A percentile compares a stretch with the other conserved stretches of the same genome.
Evolutionary conservation across 23 red algal genomes (phyloP).

Genomic region (Rhodosorus marinus): DNA sequence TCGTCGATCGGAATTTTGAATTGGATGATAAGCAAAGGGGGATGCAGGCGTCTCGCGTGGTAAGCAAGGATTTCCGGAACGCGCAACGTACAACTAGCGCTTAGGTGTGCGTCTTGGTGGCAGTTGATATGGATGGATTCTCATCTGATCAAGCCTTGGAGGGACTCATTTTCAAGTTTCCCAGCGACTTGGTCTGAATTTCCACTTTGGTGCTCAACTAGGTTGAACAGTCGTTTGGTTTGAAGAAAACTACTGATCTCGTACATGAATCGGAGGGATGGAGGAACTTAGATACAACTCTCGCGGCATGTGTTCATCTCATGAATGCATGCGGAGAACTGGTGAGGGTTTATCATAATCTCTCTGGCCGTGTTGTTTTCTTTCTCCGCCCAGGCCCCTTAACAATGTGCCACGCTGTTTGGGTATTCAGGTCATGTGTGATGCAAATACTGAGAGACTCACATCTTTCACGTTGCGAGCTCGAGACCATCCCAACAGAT

Average conservation of each 20-base stretch:
- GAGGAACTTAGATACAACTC: conserved; percentile 39
- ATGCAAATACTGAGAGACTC: conserved; percentile 1
- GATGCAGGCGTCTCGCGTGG: background rate
- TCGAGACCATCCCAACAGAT: conserved; percentile 60
- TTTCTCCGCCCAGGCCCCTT: no score
- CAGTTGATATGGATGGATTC: no score
- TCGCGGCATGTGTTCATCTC: conserved; percentile 14
- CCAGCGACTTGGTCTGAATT: no score
- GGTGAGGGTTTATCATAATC: no score
- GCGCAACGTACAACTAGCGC: no score
- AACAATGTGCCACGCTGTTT: no score
- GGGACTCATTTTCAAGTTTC: no score
- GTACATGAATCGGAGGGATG: conserved; percentile 74
- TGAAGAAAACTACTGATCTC: background rate
- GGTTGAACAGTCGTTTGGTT: background rate
- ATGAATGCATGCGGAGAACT: conserved; percentile 18
- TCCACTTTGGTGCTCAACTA: no score
- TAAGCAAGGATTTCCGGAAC: background rate
- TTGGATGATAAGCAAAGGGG: background rate
- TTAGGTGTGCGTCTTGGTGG: no score
- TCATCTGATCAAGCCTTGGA: no score
- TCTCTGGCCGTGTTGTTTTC: no score
- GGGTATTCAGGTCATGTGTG: conserved; percentile 2
- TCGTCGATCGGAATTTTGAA: background rate
- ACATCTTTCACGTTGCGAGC: conserved; percentile 8